Base-by-base conservation (phyloP, 2,329 filamentous ascomycete genomes). In the Trichoderma afroharzianum region DNA sequence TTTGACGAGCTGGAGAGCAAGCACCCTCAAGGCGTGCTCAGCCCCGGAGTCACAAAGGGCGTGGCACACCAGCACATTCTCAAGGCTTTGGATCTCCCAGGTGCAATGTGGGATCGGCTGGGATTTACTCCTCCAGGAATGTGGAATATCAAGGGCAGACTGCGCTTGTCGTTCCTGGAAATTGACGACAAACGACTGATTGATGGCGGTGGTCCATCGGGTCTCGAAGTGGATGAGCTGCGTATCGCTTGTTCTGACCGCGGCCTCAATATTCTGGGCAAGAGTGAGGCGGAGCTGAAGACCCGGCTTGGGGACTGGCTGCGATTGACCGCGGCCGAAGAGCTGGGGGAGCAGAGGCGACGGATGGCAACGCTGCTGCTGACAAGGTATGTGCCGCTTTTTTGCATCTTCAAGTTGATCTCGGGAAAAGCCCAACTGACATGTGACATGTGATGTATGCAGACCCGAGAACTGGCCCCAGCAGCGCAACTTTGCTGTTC, bases 121-220 rank as follows among this genome's bases (percentile, higher is more conserved):
- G 85, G 84, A 2, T 80, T 85, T 71, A 80, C 82, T 68, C 84
- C 88, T 8, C 82, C 82, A 1, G 78, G 79, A 4, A 79, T 92
- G 75, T 85, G 94, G 79, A 80, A 83, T 71, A 80, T 83, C 67
- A 85, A 85, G 73, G 82, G 94, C 55, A 75, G 76, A 64, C 81
- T 83, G 75, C 84, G 87, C 73, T 82, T 93, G 75, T 81, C 85
- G 53, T 93, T 92, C 77, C 79, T 98, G 73, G 85, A 86, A 59
- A 81, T 85, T 47, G 95, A 98, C 81, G 93, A 97, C 81, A 81
- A 77, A 74, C 83, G 95, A 79, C 86, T 98, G 62, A 77, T 85
- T 21, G 82, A 85, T 47, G 87, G 88, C 61, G 92, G 92, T 1
- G 92, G 91, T 0, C 77, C 78, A 9, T 77, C 76, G 68, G 86